Percentiles rank a stretch among this genome's conserved stretches.
These are phyloP conservation scores for Cruciata laevipes DNA, from an alignment of 257 asterid species.

Conservation along the genomic window DNA sequence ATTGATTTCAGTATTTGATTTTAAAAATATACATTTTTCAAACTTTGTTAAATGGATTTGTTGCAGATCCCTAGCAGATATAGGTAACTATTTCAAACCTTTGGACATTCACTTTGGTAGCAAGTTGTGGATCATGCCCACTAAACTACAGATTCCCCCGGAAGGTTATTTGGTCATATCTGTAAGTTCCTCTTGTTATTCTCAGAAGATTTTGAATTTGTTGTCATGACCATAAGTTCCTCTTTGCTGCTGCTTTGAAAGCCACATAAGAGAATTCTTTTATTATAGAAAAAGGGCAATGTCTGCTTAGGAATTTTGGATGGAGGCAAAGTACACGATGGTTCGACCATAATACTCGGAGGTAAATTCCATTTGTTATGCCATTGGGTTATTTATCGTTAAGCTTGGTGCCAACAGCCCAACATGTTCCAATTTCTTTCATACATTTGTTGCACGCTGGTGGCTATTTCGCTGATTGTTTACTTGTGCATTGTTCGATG, in stretches of 20 bases:
- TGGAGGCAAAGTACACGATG: constrained; percentile 51
- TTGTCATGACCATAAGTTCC: constrained; percentile 32
- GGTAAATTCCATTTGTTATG: constrained; percentile 30
- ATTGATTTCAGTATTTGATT: background rate
- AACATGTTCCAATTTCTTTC: background rate
- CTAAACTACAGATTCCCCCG: constrained; percentile 57
- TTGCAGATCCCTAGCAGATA: constrained; percentile 43
- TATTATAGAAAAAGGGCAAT: constrained; percentile 50
- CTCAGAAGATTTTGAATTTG: background rate
- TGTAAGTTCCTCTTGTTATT: constrained; percentile 28
- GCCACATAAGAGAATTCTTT: constrained; percentile 2
- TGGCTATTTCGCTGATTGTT: background rate
- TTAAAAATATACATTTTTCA: too few species aligned
- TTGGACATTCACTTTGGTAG: constrained; percentile 52
- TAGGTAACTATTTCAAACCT: constrained; percentile 47
- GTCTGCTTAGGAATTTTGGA: constrained; percentile 76
- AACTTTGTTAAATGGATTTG: background rate
- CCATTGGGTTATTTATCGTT: background rate
- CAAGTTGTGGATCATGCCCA: constrained; percentile 62
- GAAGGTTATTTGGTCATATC: constrained; percentile 57
- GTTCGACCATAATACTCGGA: constrained; percentile 57
- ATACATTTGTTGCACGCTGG: background rate
- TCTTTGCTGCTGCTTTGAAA: background rate
- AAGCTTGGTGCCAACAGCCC: too few species aligned
- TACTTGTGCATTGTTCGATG: constrained; percentile 8